These are phyloP conservation scores for Tarenaya hassleriana DNA, from an alignment of 345 rosid species.

Conservation along the genomic window DNA sequence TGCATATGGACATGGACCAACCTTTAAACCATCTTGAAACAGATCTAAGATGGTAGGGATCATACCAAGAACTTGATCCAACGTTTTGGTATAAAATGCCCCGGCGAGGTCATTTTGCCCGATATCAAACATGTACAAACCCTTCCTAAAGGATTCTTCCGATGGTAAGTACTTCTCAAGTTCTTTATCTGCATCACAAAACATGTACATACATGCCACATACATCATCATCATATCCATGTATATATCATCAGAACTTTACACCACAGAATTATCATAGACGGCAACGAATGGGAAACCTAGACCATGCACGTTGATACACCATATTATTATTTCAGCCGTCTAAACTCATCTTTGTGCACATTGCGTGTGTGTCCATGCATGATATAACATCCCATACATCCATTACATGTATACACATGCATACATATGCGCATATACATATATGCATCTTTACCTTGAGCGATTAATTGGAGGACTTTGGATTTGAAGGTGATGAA, in stretches of 20 bases:
- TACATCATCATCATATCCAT: too few relatives aligned
- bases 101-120: conserved; percentile 54
- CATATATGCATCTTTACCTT: conserved; percentile 26
- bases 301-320: too few relatives aligned
- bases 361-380: too few relatives aligned
- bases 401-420: too few relatives aligned
- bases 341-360: too few relatives aligned
- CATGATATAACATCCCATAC: too few relatives aligned
- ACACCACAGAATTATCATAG: too few relatives aligned
- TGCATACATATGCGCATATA: too few relatives aligned
- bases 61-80: conserved; percentile 35
- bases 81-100: conserved; percentile 27
- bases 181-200: conserved; percentile 27
- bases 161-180: conserved; percentile 34
- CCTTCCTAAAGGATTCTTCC: conserved; percentile 32
- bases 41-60: conserved; percentile 37
- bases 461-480: conserved; percentile 30
- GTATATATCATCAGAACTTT: too few relatives aligned
- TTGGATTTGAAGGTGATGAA: conserved; percentile 39
- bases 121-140: conserved; percentile 51
- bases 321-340: too few relatives aligned
- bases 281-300: too few relatives aligned
- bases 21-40: conserved; percentile 36
- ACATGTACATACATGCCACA: too few relatives aligned
- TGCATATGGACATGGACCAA: conserved; percentile 14